Base-by-base conservation (phyloP, 441 rosid species). In the Erodium trifolium region DNA sequence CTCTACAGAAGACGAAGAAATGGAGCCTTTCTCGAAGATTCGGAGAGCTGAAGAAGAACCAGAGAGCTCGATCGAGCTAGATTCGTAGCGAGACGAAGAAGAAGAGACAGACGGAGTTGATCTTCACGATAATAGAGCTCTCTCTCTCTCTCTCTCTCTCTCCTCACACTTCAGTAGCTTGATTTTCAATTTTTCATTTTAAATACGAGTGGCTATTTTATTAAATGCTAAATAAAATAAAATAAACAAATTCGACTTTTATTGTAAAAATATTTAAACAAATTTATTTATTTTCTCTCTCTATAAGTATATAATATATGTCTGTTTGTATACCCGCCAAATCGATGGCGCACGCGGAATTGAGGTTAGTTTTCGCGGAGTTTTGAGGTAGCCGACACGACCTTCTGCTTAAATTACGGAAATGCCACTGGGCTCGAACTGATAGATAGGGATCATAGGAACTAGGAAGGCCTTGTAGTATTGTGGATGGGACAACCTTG, bases 261-360 rank as follows among this genome's bases (percentile, higher is more conserved):
- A 23, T 23, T 23, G 27, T 23, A 23, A 23, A 23, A 23, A 23
- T 23, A 23, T 23, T 23, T 23, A 23, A n/a, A n/a, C n/a, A n/a
- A n/a, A n/a, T 23, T 23, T 23, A 23, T 23, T 23, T 23, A 23
- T 23, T 23, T 23, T 23, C 27, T 23, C 27, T 23, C 27, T 23
- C 27, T 23, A 23, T 23, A 23, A 23, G 27, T 23, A 23, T 23
- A 23, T 23, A 23, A 23, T 23, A 23, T 23, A 23, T 23, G 27
- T 23, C 27, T 23, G 27, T 23, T 23, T 23, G 27, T 23, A 23
- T 63, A 66, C 84, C 84, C 80, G 81, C 82, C 79, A 73, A 75
- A 76, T 57, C 41, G 8, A 60, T 45, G n/a, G 55, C 55, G 4
- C 34, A 8, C 64, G 67, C 4, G 59, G 7, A 41, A 72, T 67